phyloP scores from a whole-genome alignment of 352 stramenopile species.

The Globisporangium canariense region DNA sequence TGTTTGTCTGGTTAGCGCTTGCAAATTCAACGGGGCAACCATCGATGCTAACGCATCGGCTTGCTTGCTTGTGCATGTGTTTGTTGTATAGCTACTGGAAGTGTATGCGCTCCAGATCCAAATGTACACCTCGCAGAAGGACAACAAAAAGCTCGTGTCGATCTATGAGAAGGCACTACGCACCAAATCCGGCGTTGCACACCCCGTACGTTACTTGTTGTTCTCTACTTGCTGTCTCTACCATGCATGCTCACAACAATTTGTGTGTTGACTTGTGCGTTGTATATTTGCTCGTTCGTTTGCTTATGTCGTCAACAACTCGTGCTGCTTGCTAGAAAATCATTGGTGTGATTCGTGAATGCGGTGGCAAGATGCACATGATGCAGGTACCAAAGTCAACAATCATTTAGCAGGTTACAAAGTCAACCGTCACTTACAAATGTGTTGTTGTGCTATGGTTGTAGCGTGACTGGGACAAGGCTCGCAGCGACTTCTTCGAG shows the following conservation, averaged over 20 bases:
- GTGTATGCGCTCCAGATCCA: constrained; percentile 93
- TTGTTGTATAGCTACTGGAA: constrained; percentile 72
- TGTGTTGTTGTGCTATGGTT: background rate
- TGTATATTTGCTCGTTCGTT: background rate
- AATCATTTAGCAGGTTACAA: background rate
- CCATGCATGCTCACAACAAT: background rate
- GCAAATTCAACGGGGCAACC: background rate
- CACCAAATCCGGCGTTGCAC: constrained; percentile 88
- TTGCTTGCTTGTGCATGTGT: constrained; percentile 24
- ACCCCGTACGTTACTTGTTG: constrained; percentile 50
- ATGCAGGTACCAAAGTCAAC: constrained; percentile 49
- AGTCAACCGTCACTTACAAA: background rate
- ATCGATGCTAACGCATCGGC: background rate
- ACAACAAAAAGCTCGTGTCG: constrained; percentile 92
- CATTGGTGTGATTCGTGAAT: constrained; percentile 93
- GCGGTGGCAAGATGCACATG: constrained; percentile 96
- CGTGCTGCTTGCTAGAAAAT: constrained; percentile 64
- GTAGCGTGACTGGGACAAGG: constrained; percentile 90
- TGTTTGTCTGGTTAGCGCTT: background rate
- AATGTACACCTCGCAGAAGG: constrained; percentile 90
- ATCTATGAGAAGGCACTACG: constrained; percentile 90
- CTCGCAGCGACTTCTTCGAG: constrained; percentile 92
- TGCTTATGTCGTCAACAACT: background rate
- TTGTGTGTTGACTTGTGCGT: background rate
- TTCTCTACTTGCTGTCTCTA: background rate